Base-by-base conservation (phyloP, 2,329 filamentous ascomycete species). In the Tolypocladium pustulatum region DNA sequence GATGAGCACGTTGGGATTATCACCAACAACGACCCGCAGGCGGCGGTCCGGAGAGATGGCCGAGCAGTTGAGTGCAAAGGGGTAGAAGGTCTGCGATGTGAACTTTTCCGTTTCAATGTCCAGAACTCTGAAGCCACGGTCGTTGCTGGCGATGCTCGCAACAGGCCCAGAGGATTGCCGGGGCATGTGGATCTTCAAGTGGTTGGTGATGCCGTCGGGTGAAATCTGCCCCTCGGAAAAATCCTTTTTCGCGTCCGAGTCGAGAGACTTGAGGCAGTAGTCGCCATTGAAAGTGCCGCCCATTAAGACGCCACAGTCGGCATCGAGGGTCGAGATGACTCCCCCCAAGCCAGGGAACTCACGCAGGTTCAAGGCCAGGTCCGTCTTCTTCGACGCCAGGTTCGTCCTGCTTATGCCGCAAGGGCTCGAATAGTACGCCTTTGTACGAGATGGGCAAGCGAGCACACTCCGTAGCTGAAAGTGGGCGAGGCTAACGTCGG, bases 1-100 rank as follows among this genome's bases (percentile, higher is more conserved):
- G 66, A 93, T 88, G 55, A 87, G 74, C 0, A 87, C 83, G 43
- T 87, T 78, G 59, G 77, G 74, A 60, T 79, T 77, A 65, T 93
- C 90, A 54, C 89, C 89, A 0, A 91, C 89, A 62, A 91, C 79
- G 20, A 86, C 83, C 55, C 89, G 85, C 64, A 92, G 76, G 3
- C 88, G 83, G 58, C 83, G 79, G 67, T 91, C 86, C 0, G 89
- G 85, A 1, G 87, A 90, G 1, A 88, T 78, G 1, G 87, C 85
- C 1, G 87, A 83, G 73, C 87, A 90, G 71, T 93, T 93, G 61
- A 91, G 77, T 3, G 88, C 78, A 63, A 82, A 80, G 0, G 78
- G 71, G 68, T 87, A 90, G 58, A 65, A 69, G 53, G 70, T 73
- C 37, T 80, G 73, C 41, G 78, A 75, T 6, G 83, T 73, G 61